phyloP scores from a whole-genome alignment of 169 alveolate genomes.

The Amoebophrya sp. region DNA sequence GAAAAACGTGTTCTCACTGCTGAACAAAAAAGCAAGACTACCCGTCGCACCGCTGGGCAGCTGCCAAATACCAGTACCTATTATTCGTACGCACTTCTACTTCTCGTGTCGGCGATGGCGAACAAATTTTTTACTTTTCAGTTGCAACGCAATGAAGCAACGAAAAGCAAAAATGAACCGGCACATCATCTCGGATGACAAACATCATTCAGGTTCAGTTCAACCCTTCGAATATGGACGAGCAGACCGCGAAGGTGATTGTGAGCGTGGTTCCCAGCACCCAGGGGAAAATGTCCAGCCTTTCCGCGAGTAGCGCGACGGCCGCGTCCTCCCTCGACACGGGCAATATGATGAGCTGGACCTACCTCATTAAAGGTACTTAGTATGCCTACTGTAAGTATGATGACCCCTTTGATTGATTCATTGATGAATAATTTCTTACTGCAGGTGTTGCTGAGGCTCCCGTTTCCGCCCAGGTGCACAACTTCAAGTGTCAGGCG shows the following conservation, averaged over 20 bases:
- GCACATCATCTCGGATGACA: no score
- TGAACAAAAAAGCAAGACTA: constrained; percentile 48
- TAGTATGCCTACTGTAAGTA: not conserved
- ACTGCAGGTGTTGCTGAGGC: constrained; percentile 60
- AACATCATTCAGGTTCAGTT: constrained; percentile 54
- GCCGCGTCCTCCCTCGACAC: not conserved
- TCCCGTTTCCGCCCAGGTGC: constrained; percentile 51
- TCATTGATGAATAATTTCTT: no score
- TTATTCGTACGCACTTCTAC: no score
- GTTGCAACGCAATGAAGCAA: no score
- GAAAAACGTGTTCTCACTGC: constrained; percentile 37
- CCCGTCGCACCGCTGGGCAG: constrained; percentile 51
- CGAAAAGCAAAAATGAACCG: no score
- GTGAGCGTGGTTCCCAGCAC: constrained; percentile 26
- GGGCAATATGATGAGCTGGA: not conserved
- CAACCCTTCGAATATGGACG: constrained; percentile 54
- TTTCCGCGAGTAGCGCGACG: not conserved
- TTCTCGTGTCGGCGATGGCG: no score
- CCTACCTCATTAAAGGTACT: not conserved
- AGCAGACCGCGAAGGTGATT: constrained; percentile 47
- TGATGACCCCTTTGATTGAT: no score
- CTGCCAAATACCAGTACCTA: constrained; percentile 23
- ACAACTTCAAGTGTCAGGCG: constrained; percentile 48
- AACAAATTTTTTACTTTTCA: no score
- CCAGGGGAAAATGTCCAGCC: not conserved